These are phyloP conservation scores for Boletus pseudopeckii DNA, from an alignment of 768 basidiomycete species.

Conservation along the genomic window DNA sequence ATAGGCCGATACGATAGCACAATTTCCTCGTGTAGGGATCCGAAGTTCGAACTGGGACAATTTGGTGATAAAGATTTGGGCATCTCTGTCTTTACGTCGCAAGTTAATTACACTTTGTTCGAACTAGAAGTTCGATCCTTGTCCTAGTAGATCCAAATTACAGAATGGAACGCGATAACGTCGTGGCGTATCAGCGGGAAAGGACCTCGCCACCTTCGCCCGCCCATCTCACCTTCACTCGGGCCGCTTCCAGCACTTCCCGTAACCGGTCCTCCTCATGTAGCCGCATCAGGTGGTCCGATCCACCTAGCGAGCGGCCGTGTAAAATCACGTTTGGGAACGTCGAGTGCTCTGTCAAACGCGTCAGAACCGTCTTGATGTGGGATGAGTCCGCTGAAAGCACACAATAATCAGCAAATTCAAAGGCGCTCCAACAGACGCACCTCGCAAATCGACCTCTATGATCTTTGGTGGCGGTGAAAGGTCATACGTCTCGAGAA, in stretches of 20 bases:
- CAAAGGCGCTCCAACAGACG: slow-evolving; percentile 1
- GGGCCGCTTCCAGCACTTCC: slow-evolving; percentile 45
- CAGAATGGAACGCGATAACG: background rate
- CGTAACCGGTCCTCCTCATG: slow-evolving; percentile 48
- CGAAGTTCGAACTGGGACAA: background rate
- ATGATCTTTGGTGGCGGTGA: slow-evolving; percentile 63
- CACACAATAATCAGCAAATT: background rate
- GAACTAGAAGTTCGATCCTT: background rate
- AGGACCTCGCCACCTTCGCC: slow-evolving; percentile 8
- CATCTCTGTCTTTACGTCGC: slow-evolving; percentile 5
- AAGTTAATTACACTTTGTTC: background rate
- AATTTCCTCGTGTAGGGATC: background rate
- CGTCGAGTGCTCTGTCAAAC: slow-evolving; percentile 63
- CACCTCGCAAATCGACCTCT: slow-evolving; percentile 73
- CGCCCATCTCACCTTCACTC: slow-evolving; percentile 34
- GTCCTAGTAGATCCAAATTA: background rate
- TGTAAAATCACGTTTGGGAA: slow-evolving; percentile 73
- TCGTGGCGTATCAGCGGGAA: background rate
- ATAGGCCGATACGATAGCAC: slow-evolving; percentile 6
- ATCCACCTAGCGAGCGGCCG: slow-evolving; percentile 65
- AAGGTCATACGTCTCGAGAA: slow-evolving; percentile 59
- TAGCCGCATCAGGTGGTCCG: slow-evolving; percentile 48
- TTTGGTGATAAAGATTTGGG: background rate
- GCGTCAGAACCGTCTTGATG: slow-evolving; percentile 62
- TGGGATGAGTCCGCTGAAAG: slow-evolving; percentile 54